Evolutionary conservation across 1,284 basidiomycete species (phyloP).

Genomic region (Chondrostereum purpureum): DNA sequence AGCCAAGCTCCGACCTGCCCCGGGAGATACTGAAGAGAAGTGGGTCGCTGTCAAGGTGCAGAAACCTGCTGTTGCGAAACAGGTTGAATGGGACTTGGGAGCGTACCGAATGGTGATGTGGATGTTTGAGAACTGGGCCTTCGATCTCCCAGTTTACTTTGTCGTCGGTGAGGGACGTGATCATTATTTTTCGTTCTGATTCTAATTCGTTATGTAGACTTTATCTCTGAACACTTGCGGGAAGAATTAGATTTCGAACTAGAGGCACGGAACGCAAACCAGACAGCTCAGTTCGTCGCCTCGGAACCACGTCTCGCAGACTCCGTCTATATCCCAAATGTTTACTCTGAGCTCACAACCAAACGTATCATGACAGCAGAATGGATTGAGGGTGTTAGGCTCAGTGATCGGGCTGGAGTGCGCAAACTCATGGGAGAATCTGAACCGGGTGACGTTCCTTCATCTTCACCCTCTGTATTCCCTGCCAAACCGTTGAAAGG

Average conservation of each 20-base stretch:
- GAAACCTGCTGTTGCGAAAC: conserved; percentile 79
- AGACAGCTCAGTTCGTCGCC: conserved; percentile 52
- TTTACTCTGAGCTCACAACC: conserved; percentile 69
- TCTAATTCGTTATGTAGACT: conserved; percentile 38
- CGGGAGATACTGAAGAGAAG: conserved; percentile 38
- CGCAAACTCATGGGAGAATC: conserved; percentile 50
- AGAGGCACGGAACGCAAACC: conserved; percentile 65
- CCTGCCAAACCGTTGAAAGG: conserved; percentile 44
- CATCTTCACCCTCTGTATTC: conserved; percentile 16
- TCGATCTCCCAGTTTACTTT: conserved; percentile 74
- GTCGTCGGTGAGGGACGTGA: conserved; percentile 57
- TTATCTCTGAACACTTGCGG: conserved; percentile 75
- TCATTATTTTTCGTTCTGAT: conserved; percentile 3
- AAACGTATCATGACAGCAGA: conserved; percentile 80
- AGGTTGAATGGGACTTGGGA: conserved; percentile 79
- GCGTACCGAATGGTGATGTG: conserved; percentile 64
- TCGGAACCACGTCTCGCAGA: conserved; percentile 60
- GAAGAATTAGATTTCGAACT: conserved; percentile 75
- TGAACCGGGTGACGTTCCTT: conserved; percentile 9
- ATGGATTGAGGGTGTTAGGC: conserved; percentile 77
- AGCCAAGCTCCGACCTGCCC: conserved; percentile 49
- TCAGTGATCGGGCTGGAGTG: conserved; percentile 64
- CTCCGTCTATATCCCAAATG: conserved; percentile 74
- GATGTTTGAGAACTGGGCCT: conserved; percentile 67
- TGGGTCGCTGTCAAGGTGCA: conserved; percentile 91